Conservation (phyloP, 331 rosid genomes). For the Acacia concinna region DNA sequence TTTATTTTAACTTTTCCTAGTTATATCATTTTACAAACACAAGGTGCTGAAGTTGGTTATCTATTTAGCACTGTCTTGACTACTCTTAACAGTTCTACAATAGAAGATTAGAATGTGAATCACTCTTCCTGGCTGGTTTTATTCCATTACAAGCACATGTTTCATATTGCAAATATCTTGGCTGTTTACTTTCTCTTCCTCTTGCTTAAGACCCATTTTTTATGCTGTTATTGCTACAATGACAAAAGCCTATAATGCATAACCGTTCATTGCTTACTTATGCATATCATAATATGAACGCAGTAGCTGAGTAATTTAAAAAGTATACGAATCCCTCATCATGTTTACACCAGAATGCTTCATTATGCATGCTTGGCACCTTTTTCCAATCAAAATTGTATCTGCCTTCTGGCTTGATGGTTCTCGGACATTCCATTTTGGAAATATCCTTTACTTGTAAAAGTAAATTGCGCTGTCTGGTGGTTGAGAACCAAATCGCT, state of each 20-base stretch:
- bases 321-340: background rate
- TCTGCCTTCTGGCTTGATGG: background rate
- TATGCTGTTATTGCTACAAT: background rate
- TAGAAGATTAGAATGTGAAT: background rate
- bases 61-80: background rate
- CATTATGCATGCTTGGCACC: background rate
- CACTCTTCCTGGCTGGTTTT: background rate
- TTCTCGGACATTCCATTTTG: background rate
- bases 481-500: background rate
- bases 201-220: background rate
- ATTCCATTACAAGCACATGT: background rate
- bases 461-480: background rate
- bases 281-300: background rate
- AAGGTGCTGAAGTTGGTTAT: background rate
- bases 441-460: background rate
- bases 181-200: constrained; percentile 10
- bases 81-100: background rate
- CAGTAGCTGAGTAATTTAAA: background rate
- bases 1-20: background rate
- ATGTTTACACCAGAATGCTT: background rate
- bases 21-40: background rate
- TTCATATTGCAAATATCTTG: background rate
- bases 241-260: background rate
- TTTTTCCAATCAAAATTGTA: background rate
- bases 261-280: background rate